These are phyloP conservation scores for Saturnispora galanensis DNA, from an alignment of 805 yeast species.

Conservation along the genomic window DNA sequence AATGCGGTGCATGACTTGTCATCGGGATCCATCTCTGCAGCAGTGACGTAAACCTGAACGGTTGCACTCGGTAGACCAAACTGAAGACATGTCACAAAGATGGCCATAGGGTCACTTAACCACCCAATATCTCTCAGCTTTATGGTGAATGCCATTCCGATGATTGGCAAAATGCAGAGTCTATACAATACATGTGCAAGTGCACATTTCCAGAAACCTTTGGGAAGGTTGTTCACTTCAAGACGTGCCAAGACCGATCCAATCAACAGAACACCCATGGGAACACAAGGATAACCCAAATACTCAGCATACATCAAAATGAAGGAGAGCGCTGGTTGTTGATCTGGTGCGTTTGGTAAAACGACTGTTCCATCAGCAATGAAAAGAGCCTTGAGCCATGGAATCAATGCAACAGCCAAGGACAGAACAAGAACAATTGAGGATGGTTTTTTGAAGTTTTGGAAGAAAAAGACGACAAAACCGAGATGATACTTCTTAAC, in stretches of 20 bases:
- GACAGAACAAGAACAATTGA: slow-evolving; percentile 38
- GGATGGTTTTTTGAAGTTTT: slow-evolving; percentile 40
- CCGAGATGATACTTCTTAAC: slow-evolving; percentile 23
- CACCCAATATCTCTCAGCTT: slow-evolving; percentile 39
- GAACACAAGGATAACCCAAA: slow-evolving; percentile 45
- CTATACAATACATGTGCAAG: slow-evolving; percentile 33
- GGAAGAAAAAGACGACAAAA: slow-evolving; percentile 26
- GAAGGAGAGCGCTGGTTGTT: slow-evolving; percentile 45
- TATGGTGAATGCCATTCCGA: slow-evolving; percentile 42
- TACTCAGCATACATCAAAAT: slow-evolving; percentile 40
- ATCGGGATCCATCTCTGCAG: slow-evolving; percentile 44
- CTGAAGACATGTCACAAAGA: slow-evolving; percentile 38
- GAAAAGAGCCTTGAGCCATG: slow-evolving; percentile 42
- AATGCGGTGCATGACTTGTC: slow-evolving; percentile 35
- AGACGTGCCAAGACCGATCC: slow-evolving; percentile 48
- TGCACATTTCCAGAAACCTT: slow-evolving; percentile 50
- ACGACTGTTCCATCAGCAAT: slow-evolving; percentile 24
- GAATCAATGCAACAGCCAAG: slow-evolving; percentile 41
- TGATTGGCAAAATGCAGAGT: slow-evolving; percentile 39
- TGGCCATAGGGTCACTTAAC: slow-evolving; percentile 32
- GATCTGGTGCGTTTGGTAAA: slow-evolving; percentile 36
- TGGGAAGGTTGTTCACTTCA: slow-evolving; percentile 34
- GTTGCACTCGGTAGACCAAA: slow-evolving; percentile 50
- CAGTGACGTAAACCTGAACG: slow-evolving; percentile 49
- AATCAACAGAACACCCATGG: slow-evolving; percentile 41